Base-by-base conservation (phyloP, 1,139 yeast genomes). In the Protomyces inouyei region DNA sequence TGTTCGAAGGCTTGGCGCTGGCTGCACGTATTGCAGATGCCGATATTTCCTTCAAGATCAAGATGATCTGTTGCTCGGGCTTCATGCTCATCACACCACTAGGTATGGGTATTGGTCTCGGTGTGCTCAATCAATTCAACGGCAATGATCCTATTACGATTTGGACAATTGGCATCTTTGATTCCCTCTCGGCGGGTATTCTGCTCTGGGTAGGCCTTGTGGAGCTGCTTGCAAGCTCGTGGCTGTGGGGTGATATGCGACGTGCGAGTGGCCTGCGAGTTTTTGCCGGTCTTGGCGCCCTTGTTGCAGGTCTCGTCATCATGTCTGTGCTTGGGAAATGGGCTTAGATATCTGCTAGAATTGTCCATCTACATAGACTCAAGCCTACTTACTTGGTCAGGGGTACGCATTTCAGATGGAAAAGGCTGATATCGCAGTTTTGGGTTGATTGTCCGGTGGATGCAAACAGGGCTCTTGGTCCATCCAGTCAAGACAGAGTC, bases 1-100 rank as follows among this genome's bases (percentile, higher is more conserved):
- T 87, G 78, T 91, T 91, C 74, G 97, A 91, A 79, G 97, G 97
- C 65, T 80, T 91, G 64, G 97, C 97, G 71, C 80, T 91, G 71
- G 97, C 97, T 63, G 83, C 96, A 6, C 83, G 97, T 74, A 80
- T 91, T 65, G 90, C 96, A 0, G 80, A 83, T 28, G 88, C 36
- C 73, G 75, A 35, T 67, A 53, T 21, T 2, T 74, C 55, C 80
- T 79, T 72, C 67, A 70, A 52, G 74, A 72, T 73, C 35, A 91
- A 92, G 18, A 86, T 86, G 83, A 57, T 80, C 0, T 76, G 86
- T 69, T 85, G 85, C 43, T 45, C 78, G 3, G 85, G 80, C 2
- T 91, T 84, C 75, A 83, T 87, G 1, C 67, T 90, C n/a, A 82
- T 90, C 45, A 87, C 97, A 0, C 97, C 97, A 14, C 80, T 90